Conservation (phyloP, 1,139 yeast species). For the Yamadazyma mexicana region DNA sequence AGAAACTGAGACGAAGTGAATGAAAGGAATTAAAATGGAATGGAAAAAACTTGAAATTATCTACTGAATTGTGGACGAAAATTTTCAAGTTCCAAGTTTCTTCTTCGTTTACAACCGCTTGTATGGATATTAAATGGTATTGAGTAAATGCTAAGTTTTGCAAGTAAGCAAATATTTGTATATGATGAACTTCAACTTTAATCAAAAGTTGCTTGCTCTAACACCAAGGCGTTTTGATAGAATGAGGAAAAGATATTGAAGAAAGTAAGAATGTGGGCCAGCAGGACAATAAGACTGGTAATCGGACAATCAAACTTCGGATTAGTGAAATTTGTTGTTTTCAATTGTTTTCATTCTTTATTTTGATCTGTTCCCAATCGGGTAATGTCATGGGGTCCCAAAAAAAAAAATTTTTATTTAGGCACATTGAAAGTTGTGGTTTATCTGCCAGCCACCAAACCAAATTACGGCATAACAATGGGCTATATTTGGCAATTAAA, state of each 20-base stretch:
- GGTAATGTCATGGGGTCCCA: neutral
- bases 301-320: slow-evolving; percentile 1
- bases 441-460: neutral
- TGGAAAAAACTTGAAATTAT: too few species aligned
- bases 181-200: too few species aligned
- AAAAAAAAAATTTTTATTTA: too few species aligned
- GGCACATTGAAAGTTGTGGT: neutral
- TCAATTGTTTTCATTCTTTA: slow-evolving; percentile 4
- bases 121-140: too few species aligned
- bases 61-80: too few species aligned
- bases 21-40: too few species aligned
- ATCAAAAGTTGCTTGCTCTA: too few species aligned
- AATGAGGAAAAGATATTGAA: slow-evolving; percentile 8
- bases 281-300: slow-evolving; percentile 5
- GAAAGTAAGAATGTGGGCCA: slow-evolving; percentile 4
- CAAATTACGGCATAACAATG: neutral
- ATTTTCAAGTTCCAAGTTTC: too few species aligned
- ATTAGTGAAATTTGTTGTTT: slow-evolving; percentile 4
- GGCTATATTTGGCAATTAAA: neutral
- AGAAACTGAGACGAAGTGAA: too few species aligned
- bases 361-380: slow-evolving; percentile 3
- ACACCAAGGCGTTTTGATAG: slow-evolving; percentile 1
- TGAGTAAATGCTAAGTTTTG: too few species aligned
- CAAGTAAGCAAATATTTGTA: too few species aligned
- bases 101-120: too few species aligned